Percentiles rank a stretch among this genome's conserved stretches.
Conservation (phyloP, 345 rosid species). For the Durio zibethinus region DNA sequence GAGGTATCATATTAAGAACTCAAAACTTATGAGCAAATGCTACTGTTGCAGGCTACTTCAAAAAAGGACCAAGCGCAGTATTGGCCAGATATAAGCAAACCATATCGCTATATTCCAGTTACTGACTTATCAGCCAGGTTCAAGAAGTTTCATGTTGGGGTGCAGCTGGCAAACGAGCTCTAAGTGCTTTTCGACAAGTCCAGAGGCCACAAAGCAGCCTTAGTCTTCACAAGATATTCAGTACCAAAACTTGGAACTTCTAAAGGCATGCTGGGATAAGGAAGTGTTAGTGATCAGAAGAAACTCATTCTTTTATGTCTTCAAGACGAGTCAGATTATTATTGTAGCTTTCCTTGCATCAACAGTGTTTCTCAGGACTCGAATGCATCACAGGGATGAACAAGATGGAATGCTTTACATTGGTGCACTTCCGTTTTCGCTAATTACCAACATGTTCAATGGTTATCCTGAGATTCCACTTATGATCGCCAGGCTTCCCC, state of each 20-base stretch:
- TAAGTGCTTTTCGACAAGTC: constrained; percentile 58
- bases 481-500: constrained; percentile 72
- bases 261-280: constrained; percentile 72
- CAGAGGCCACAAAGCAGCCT: constrained; percentile 62
- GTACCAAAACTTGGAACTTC: constrained; percentile 61
- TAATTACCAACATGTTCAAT: constrained; percentile 79
- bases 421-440: constrained; percentile 47
- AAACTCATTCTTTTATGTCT: constrained; percentile 62
- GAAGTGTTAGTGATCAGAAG: constrained; percentile 71
- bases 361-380: constrained; percentile 58
- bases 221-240: constrained; percentile 50
- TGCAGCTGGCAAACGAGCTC: constrained; percentile 47
- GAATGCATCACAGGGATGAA: constrained; percentile 52
- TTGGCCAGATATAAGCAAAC: constrained; percentile 57
- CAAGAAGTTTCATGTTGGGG: constrained; percentile 68
- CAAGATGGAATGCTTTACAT: constrained; percentile 44
- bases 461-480: constrained; percentile 79
- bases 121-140: constrained; percentile 52
- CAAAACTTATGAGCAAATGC: background rate
- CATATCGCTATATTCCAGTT: constrained; percentile 64
- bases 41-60: constrained; percentile 62
- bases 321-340: constrained; percentile 66
- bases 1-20: background rate
- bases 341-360: constrained; percentile 51
- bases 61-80: constrained; percentile 91